Evolutionary conservation across 768 basidiomycete genomes (phyloP).

Genomic region (Gymnopilus junonius): DNA sequence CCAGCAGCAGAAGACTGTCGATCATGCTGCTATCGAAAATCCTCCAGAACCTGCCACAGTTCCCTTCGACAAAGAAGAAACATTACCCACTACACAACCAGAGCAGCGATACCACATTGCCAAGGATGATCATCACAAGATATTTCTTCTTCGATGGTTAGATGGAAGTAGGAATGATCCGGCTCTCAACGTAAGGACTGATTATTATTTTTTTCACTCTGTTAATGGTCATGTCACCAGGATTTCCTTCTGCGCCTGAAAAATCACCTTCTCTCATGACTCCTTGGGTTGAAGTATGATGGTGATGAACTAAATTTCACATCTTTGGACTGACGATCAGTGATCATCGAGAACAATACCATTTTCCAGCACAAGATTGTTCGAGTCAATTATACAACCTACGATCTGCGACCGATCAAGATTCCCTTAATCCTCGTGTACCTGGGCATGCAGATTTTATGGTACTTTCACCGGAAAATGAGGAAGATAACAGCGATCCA

Average conservation of each 20-base stretch:
- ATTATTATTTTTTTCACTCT: not conserved
- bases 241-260: slow-evolving; percentile 33
- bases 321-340: slow-evolving; percentile 38
- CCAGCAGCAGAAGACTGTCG: not conserved
- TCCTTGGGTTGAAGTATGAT: slow-evolving; percentile 24
- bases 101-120: slow-evolving; percentile 15
- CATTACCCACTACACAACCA: slow-evolving; percentile 1
- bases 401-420: slow-evolving; percentile 38
- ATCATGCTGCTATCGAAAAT: not conserved
- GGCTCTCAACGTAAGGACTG: slow-evolving; percentile 26
- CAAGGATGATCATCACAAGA: not conserved
- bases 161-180: slow-evolving; percentile 23
- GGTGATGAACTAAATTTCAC: slow-evolving; percentile 39
- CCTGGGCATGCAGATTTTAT: slow-evolving; percentile 34
- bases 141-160: slow-evolving; percentile 12
- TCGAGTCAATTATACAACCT: too few relatives aligned
- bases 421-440: slow-evolving; percentile 39
- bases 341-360: too few relatives aligned
- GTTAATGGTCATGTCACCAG: slow-evolving; percentile 16
- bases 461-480: slow-evolving; percentile 18
- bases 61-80: not conserved
- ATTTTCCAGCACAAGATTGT: too few relatives aligned
- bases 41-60: not conserved
- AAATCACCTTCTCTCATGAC: slow-evolving; percentile 31
- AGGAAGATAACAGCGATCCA: slow-evolving; percentile 6